Conservation (phyloP, 1,284 basidiomycete species). For the Chiua sp. region DNA sequence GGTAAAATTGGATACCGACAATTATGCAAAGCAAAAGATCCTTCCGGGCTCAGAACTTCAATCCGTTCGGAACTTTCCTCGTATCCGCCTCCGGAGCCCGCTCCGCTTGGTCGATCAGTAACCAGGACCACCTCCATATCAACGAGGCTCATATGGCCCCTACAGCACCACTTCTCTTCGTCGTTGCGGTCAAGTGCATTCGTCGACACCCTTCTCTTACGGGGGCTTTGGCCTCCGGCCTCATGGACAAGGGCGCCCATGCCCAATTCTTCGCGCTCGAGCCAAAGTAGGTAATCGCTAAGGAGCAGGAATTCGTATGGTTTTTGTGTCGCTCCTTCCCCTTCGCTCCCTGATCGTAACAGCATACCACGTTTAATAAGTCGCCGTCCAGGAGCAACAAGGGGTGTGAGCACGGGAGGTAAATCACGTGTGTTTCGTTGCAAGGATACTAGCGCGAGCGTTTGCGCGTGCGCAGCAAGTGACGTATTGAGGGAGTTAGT, state of each 20-base stretch:
- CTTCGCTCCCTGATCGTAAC: constrained; percentile 38
- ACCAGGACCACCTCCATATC: constrained; percentile 73
- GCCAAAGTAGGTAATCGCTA: constrained; percentile 82
- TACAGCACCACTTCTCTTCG: constrained; percentile 70
- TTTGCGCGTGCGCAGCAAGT: constrained; percentile 77
- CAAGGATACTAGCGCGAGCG: constrained; percentile 72
- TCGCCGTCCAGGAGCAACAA: constrained; percentile 80
- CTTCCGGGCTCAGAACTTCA: constrained; percentile 77
- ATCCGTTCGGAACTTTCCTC: constrained; percentile 50
- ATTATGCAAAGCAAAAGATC: constrained; percentile 78
- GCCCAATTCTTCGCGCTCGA: constrained; percentile 52
- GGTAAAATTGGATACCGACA: constrained; percentile 42
- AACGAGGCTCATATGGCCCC: constrained; percentile 70
- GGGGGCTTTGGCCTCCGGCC: constrained; percentile 23
- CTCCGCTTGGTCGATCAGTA: constrained; percentile 47
- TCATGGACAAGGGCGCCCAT: constrained; percentile 21
- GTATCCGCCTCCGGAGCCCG: constrained; percentile 21
- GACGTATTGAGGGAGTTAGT: constrained; percentile 80
- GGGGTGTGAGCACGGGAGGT: constrained; percentile 58
- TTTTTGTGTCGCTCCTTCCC: constrained; percentile 27
- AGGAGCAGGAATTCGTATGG: constrained; percentile 78
- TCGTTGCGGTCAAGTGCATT: constrained; percentile 23
- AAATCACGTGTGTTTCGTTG: constrained; percentile 78
- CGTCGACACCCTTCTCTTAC: constrained; percentile 26
- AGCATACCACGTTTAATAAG: constrained; percentile 73